Evolutionary conservation across 441 rosid species (phyloP).

Genomic region (Flueggea neowawraea): DNA sequence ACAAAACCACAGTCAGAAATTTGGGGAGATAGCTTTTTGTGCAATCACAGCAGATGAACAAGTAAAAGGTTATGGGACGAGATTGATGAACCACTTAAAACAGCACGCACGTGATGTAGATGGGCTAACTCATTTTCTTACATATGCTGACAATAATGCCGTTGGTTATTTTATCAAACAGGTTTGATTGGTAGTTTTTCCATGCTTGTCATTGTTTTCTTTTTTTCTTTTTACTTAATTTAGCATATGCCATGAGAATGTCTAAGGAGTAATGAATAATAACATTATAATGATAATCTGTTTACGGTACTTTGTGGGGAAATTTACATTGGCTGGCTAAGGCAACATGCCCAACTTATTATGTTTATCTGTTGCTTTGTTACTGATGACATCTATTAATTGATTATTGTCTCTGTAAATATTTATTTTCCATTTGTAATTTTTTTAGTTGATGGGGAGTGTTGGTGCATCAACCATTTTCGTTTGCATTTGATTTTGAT

Average conservation of each 20-base stretch:
- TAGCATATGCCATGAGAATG: no score
- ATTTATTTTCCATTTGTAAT: no score
- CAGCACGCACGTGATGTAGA: constrained; percentile 96
- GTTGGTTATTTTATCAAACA: constrained; percentile 99
- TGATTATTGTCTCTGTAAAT: no score
- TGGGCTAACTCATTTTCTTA: constrained; percentile 95
- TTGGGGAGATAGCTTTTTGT: constrained; percentile 99
- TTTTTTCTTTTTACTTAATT: constrained; percentile 2
- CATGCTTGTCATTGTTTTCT: neutral
- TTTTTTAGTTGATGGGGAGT: neutral
- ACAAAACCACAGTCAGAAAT: constrained; percentile 68
- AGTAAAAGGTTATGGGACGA: constrained; percentile 99
- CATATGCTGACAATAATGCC: constrained; percentile 98
- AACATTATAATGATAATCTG: no score
- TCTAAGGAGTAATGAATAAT: no score
- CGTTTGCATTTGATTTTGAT: neutral
- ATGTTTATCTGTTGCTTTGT: no score
- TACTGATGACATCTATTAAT: no score
- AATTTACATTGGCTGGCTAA: no score
- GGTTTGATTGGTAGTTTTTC: constrained; percentile 29
- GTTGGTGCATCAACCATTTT: no score
- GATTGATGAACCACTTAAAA: constrained; percentile 99
- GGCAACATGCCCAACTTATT: no score
- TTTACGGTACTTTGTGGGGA: no score
- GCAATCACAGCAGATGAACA: constrained; percentile 99